Base-by-base conservation (phyloP, 164 flowering plant species). In the Litsea cubeba region DNA sequence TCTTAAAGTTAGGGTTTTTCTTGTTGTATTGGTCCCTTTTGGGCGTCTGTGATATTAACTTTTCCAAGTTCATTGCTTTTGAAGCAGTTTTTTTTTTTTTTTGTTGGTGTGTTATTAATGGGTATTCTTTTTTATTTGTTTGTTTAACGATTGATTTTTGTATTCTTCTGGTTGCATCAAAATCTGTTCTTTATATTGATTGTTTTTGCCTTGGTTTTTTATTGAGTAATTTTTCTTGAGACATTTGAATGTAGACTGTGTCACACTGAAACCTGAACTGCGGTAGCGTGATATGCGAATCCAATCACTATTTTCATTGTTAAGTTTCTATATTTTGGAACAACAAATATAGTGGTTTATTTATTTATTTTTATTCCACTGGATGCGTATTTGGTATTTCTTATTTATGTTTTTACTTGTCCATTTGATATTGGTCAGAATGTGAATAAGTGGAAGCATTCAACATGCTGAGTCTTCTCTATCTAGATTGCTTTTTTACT, bases 1-100 rank as follows among this genome's bases (percentile, higher is more conserved):
- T 77, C 77, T 86, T n/a, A 84, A 90, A 87, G 98, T 94, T 71
- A 49, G 82, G 18, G 40, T 50, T 12, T 71, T 30, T 28, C 8
- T 69, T 69, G 35, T 30, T 30, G 35, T 30, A 30, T 30, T 30
- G 35, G 35, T 30, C 35, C 5, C 5, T 30, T 30, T 30, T 30
- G 35, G 35, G 35, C 35, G 35, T 30, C 35, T 30, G 5, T 30
- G 49, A 14, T 24, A 1, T 35, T 46, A 12, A 28, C 32, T 20
- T 68, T 22, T 68, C 17, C 23, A 68, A 66, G 18, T 66, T 66
- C 11, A 20, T 60, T 60, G 46, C 23, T 60, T 18, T 23, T 63
- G 26, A 25, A 25, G 1, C 0, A 2, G 66, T 5, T 23, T n/a
- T 63, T 23, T 24, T n/a, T 25, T 63, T 18, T 15, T 8, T 28